Conservation (phyloP, 1,139 yeast genomes). For the Geotrichum candidum region DNA sequence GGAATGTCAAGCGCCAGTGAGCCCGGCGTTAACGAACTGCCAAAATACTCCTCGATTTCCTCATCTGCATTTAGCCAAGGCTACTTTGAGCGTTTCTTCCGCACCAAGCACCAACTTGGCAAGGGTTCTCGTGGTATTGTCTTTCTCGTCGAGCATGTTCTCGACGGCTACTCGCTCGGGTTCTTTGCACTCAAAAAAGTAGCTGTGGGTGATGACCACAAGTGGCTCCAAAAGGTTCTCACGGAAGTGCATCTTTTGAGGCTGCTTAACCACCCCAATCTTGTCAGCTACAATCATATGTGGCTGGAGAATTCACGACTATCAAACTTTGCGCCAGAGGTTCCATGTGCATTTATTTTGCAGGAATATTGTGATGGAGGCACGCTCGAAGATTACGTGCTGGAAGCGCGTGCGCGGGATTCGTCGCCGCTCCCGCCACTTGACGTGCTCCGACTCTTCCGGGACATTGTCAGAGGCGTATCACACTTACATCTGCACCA, state of each 20-base stretch:
- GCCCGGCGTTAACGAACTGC: background rate
- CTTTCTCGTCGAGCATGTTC: constrained; percentile 70
- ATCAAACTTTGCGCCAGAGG: constrained; percentile 50
- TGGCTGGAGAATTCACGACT: constrained; percentile 77
- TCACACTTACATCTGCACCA: constrained; percentile 65
- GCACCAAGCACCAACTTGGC: constrained; percentile 49
- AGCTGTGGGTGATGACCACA: constrained; percentile 69
- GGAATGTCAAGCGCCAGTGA: background rate
- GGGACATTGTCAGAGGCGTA: constrained; percentile 65
- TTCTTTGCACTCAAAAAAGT: constrained; percentile 78
- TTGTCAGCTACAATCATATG: constrained; percentile 82
- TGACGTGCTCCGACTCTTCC: constrained; percentile 40
- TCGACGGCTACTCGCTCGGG: constrained; percentile 68
- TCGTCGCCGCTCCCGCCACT: background rate
- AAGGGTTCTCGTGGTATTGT: constrained; percentile 83
- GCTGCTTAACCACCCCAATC: constrained; percentile 50
- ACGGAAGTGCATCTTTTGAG: constrained; percentile 67
- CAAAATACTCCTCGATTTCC: constrained; percentile 22
- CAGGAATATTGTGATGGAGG: constrained; percentile 91
- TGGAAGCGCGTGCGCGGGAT: background rate
- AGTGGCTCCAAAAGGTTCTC: constrained; percentile 62
- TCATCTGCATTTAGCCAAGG: constrained; percentile 57
- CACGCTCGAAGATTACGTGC: constrained; percentile 64
- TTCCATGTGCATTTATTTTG: constrained; percentile 78
- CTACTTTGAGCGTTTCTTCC: constrained; percentile 63